phyloP scores from a whole-genome alignment of 2,329 filamentous ascomycete genomes.

The Diaporthe ampelina region DNA sequence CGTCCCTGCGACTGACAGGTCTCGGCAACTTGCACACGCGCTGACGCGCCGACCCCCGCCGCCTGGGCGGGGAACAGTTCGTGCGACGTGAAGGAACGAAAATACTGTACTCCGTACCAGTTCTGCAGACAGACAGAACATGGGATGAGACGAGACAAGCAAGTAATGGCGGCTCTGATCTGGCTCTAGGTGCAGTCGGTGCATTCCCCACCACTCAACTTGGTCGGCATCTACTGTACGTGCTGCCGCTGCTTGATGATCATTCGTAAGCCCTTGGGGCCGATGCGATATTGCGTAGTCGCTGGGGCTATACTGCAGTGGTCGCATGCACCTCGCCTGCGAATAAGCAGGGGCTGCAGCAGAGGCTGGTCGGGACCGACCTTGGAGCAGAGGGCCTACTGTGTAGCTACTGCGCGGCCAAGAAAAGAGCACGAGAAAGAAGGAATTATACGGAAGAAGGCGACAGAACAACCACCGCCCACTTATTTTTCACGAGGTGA shows the following conservation, averaged over 20 bases:
- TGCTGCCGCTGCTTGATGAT: slow-evolving; percentile 15
- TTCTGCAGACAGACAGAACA: slow-evolving; percentile 5
- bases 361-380: slow-evolving; percentile 18
- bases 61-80: slow-evolving; percentile 9
- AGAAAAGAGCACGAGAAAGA: background rate
- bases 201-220: background rate
- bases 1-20: slow-evolving; percentile 33
- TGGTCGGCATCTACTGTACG: background rate
- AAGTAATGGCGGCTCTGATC: slow-evolving; percentile 8
- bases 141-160: slow-evolving; percentile 23
- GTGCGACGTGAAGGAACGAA: slow-evolving; percentile 27
- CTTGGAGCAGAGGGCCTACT: background rate
- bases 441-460: background rate
- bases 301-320: slow-evolving; percentile 15
- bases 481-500: slow-evolving; percentile 10
- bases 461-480: background rate
- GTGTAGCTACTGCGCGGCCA: slow-evolving; percentile 2
- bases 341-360: slow-evolving; percentile 34
- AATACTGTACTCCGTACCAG: background rate
- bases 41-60: slow-evolving; percentile 20
- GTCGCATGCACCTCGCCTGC: slow-evolving; percentile 40
- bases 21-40: slow-evolving; percentile 33
- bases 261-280: slow-evolving; percentile 27
- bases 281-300: slow-evolving; percentile 27
- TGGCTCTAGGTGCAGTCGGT: background rate